phyloP scores from a whole-genome alignment of 2,329 filamentous ascomycete genomes.

The Cadophora sp. region DNA sequence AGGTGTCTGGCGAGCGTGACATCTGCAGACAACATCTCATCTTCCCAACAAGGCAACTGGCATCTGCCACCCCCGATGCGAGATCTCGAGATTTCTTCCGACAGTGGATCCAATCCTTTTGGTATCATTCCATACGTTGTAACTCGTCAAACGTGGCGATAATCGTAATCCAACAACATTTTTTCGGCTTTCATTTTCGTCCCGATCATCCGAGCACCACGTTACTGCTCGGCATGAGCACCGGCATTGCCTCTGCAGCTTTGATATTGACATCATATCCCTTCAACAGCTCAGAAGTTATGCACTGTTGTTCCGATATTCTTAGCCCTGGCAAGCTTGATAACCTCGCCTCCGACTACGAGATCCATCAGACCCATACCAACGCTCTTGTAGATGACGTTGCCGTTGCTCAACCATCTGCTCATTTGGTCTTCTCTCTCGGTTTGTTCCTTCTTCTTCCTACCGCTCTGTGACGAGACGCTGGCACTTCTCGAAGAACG shows the following conservation, averaged over 20 bases:
- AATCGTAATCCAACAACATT: not conserved
- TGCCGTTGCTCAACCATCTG: conserved; percentile 65
- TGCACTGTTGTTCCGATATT: conserved; percentile 60
- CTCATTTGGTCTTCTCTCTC: conserved; percentile 57
- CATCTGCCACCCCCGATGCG: not conserved
- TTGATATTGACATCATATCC: not conserved
- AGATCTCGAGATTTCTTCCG: not conserved
- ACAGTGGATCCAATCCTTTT: not conserved
- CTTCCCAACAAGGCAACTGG: not conserved
- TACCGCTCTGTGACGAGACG: conserved; percentile 28
- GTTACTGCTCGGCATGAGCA: not conserved
- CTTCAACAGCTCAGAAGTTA: conserved; percentile 52
- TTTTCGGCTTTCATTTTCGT: not conserved
- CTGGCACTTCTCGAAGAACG: conserved; percentile 25
- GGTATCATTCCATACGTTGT: conserved; percentile 4
- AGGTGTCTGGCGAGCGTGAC: not conserved
- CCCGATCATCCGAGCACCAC: not conserved
- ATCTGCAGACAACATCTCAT: not conserved
- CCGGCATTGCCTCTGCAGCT: not conserved
- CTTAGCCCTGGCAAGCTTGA: conserved; percentile 61
- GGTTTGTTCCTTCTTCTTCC: conserved; percentile 35
- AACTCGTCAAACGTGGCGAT: not conserved
- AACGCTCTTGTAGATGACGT: conserved; percentile 73
- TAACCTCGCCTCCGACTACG: conserved; percentile 63
- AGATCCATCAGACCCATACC: conserved; percentile 72